Evolutionary conservation across 148 eudicot species (phyloP).

Genomic region (Fagopyrum tataricum): DNA sequence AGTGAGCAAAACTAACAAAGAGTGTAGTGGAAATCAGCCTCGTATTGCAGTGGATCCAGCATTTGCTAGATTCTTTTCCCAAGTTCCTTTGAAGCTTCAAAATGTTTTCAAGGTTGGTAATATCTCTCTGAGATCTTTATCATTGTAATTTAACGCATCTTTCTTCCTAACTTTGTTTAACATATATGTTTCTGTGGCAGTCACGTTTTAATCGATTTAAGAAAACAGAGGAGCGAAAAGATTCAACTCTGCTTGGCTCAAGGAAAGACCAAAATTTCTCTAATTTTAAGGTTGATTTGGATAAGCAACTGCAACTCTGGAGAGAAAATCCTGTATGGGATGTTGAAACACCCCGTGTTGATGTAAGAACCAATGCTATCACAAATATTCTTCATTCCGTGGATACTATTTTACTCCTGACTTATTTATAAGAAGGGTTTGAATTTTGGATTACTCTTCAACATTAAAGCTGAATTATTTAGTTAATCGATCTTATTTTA

Average conservation of each 20-base stretch:
- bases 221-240: slow-evolving; percentile 21
- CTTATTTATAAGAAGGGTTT: neutral
- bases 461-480: neutral
- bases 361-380: slow-evolving; percentile 32
- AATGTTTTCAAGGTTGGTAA: slow-evolving; percentile 45
- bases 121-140: neutral
- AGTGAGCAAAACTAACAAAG: slow-evolving; percentile 22
- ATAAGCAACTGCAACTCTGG: slow-evolving; percentile 83
- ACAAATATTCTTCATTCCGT: neutral
- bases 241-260: slow-evolving; percentile 12
- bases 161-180: neutral
- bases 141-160: neutral
- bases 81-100: slow-evolving; percentile 46
- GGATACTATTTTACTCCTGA: neutral
- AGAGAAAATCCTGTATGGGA: slow-evolving; percentile 70
- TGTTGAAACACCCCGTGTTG: slow-evolving; percentile 49
- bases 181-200: slow-evolving; percentile 28
- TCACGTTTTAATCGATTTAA: slow-evolving; percentile 28
- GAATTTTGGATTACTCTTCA: neutral
- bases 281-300: slow-evolving; percentile 42
- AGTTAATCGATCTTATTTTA: slow-evolving; percentile 20
- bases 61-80: slow-evolving; percentile 37
- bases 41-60: slow-evolving; percentile 35
- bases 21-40: slow-evolving; percentile 20
- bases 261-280: slow-evolving; percentile 36